Conservation (phyloP, 2,329 filamentous ascomycete genomes). For the Diplodia corticola region DNA sequence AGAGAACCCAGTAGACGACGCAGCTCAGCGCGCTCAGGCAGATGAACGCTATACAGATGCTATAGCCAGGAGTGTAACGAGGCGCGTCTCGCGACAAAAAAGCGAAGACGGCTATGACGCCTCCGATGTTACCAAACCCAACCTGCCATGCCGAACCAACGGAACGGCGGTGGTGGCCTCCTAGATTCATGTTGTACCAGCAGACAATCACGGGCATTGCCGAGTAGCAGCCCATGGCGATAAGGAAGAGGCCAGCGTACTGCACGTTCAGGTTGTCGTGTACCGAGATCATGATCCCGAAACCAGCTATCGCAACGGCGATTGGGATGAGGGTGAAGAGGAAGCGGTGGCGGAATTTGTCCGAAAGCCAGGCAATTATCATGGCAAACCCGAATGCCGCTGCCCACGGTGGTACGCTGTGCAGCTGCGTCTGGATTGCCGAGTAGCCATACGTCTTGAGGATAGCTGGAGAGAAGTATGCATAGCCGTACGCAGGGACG, state of each 20-base stretch:
- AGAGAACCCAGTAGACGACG: conserved; percentile 59
- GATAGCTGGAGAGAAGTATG: conserved; percentile 52
- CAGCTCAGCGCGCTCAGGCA: conserved; percentile 65
- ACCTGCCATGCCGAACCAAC: conserved; percentile 54
- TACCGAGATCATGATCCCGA: conserved; percentile 70
- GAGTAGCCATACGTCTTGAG: conserved; percentile 53
- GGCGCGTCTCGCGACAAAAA: conserved; percentile 63
- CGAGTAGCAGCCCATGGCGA: conserved; percentile 76
- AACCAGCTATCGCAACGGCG: conserved; percentile 68
- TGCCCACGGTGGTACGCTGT: conserved; percentile 62
- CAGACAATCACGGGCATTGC: conserved; percentile 81
- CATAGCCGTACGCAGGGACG: conserved; percentile 42
- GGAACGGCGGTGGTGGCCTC: conserved; percentile 51
- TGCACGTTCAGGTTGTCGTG: conserved; percentile 67
- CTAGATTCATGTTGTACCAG: conserved; percentile 58
- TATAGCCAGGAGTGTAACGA: conserved; percentile 69
- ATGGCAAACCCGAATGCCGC: conserved; percentile 79
- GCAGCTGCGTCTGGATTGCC: conserved; percentile 55
- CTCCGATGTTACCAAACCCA: conserved; percentile 52
- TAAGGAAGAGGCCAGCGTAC: conserved; percentile 79
- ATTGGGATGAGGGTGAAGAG: conserved; percentile 70
- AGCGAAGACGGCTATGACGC: conserved; percentile 54
- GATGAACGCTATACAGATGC: conserved; percentile 73
- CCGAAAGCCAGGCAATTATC: conserved; percentile 69
- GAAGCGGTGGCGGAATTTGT: conserved; percentile 72